These are phyloP conservation scores for Mangifera indica DNA, from an alignment of 345 rosid genomes.

Conservation along the genomic window DNA sequence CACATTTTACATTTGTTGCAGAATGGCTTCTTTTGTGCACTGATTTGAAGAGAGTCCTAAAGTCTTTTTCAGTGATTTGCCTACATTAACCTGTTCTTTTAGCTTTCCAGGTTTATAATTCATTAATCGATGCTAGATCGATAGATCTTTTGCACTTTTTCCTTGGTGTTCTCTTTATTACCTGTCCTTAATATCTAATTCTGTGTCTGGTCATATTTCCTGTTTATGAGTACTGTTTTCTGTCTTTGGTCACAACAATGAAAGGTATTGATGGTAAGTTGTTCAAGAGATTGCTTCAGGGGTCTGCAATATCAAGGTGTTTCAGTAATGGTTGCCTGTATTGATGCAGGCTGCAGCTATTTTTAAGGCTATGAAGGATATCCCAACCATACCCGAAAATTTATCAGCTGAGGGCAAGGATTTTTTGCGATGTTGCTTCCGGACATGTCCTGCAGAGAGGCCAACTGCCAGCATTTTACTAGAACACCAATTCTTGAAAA, in stretches of 20 bases:
- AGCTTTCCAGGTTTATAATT: neutral
- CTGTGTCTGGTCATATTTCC: too few relatives aligned
- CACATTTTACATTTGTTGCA: neutral
- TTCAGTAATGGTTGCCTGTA: too few relatives aligned
- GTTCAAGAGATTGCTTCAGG: too few relatives aligned
- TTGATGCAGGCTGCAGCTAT: constrained; percentile 93
- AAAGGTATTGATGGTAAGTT: too few relatives aligned
- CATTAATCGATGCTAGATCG: neutral
- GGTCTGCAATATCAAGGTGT: too few relatives aligned
- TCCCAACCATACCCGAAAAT: constrained; percentile 73
- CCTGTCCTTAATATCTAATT: too few relatives aligned
- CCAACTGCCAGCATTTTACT: constrained; percentile 70
- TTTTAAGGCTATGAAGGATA: constrained; percentile 86
- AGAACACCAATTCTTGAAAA: constrained; percentile 71
- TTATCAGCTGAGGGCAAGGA: constrained; percentile 88
- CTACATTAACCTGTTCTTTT: too few relatives aligned
- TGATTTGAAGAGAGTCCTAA: neutral
- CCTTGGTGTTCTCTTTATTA: neutral
- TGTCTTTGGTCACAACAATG: too few relatives aligned
- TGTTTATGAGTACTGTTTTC: too few relatives aligned
- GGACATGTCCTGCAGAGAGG: constrained; percentile 84
- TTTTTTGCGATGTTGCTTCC: constrained; percentile 71
- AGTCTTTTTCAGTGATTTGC: neutral
- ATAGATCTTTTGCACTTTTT: neutral
- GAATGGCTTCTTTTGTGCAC: neutral